Evolutionary conservation across 192 early-diverging fungal species (phyloP).

Genomic region (Coemansia sp.): DNA sequence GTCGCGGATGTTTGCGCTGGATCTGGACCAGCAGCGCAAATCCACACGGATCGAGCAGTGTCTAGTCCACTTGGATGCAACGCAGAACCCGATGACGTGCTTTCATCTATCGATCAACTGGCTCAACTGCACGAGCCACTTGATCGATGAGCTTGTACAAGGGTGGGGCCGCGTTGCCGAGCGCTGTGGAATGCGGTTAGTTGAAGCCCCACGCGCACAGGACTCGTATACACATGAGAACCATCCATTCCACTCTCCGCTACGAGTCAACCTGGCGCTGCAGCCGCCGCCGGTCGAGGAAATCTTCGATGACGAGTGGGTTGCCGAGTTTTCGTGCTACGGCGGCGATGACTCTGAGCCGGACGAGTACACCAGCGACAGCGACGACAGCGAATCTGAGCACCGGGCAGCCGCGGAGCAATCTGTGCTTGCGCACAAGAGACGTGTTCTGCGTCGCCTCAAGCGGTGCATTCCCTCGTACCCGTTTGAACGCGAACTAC

Average conservation of each 20-base stretch:
- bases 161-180: constrained; percentile 81
- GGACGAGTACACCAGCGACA: constrained; percentile 19
- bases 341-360: constrained; percentile 36
- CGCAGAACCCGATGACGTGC: constrained; percentile 83
- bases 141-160: constrained; percentile 83
- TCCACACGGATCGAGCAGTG: constrained; percentile 82
- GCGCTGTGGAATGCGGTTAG: constrained; percentile 82
- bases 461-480: constrained; percentile 51
- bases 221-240: constrained; percentile 62
- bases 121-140: constrained; percentile 87
- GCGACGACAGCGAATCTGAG: background rate
- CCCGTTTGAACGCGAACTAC: constrained; percentile 79
- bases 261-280: constrained; percentile 62
- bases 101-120: constrained; percentile 95
- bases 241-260: constrained; percentile 87
- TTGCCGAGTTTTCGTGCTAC: constrained; percentile 25
- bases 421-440: background rate
- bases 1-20: constrained; percentile 68
- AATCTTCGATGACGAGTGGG: constrained; percentile 43
- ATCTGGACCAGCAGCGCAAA: constrained; percentile 78
- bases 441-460: constrained; percentile 20
- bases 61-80: constrained; percentile 84
- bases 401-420: background rate
- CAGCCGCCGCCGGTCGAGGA: constrained; percentile 63
- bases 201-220: constrained; percentile 74